Evolutionary conservation across 169 alveolate genomes (phyloP), one percentile per base, ranked within the genome.

Genomic region (Cryptosporidium viatorum): DNA sequence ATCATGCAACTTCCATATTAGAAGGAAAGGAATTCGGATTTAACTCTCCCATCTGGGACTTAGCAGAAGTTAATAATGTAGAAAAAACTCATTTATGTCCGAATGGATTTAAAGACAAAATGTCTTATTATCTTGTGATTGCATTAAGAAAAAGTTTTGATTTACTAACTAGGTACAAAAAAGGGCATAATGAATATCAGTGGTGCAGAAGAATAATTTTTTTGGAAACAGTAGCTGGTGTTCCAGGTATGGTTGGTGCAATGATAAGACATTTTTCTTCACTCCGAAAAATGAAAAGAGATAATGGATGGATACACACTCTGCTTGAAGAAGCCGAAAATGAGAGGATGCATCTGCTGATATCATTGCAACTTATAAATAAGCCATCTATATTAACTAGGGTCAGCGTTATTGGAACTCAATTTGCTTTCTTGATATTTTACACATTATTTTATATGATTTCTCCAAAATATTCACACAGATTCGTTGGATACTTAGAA

Each of bases 281-380:
- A 23, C 84, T 93, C 26, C 71, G 95, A 89, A 41, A 70, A 35
- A 80, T 91, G 94, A 85, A 92, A 71, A 70, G 92, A 41, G 96
- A 93, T 75, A 62, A 89, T 18, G 95, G 94, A 3, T 91, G 94
- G 95, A 92, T 94, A n/a, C 94, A 94, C 52, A 86, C 91, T 12
- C 60, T 92, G 5, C 87, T 94, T 21, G 95, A 94, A 55, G 95
- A 94, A 39, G 93, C 96, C 7, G 95, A 94, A 70, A 94, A 94
- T 68, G 95, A 94, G 58, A 87, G 95, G 58, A 91, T 93, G 84
- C 95, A 94, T 62, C 80, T 94, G 45, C 68, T 91, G 51, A 74
- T 93, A 26, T 92, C 92, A 55, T 48, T 92, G 45, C 62, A 91
- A 26, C 84, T 93, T 21, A 86, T 80, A 84, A n/a, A 70, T 70